Evolutionary conservation across 495 filamentous ascomycete genomes (phyloP).

Genomic region (Chaetomium fimeti): DNA sequence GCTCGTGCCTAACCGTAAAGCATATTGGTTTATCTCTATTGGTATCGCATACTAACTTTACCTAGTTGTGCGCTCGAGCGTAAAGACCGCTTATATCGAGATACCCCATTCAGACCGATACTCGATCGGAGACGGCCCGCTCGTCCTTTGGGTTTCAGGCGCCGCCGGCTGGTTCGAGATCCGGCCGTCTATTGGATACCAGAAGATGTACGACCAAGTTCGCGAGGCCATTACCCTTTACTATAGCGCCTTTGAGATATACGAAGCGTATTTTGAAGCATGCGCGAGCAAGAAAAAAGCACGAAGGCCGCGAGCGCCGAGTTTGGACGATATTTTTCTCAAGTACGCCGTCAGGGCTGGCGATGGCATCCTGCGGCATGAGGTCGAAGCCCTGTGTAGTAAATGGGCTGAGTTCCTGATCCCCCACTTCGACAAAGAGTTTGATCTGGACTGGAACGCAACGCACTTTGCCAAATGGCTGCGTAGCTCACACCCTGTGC

Average conservation of each 20-base stretch:
- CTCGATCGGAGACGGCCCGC: constrained; percentile 65
- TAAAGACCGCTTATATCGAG: constrained; percentile 56
- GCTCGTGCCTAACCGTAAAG: constrained; percentile 10
- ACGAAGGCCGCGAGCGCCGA: constrained; percentile 23
- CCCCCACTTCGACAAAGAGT: constrained; percentile 43
- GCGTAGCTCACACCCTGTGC: constrained; percentile 35
- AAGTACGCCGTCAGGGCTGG: constrained; percentile 45
- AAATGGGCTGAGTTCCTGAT: constrained; percentile 45
- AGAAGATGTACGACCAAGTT: constrained; percentile 61
- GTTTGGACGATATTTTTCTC: constrained; percentile 40
- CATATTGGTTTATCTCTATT: not conserved
- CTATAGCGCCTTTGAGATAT: constrained; percentile 56
- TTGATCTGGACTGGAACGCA: constrained; percentile 30
- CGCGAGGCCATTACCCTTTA: constrained; percentile 67
- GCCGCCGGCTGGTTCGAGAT: constrained; percentile 79
- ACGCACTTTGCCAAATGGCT: constrained; percentile 44
- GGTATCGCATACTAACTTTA: not conserved
- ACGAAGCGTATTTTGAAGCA: constrained; percentile 32
- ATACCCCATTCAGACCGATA: constrained; percentile 62
- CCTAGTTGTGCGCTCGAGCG: constrained; percentile 48
- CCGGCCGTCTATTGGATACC: constrained; percentile 59
- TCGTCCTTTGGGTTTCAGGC: constrained; percentile 74
- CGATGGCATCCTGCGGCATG: constrained; percentile 43
- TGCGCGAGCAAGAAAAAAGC: constrained; percentile 33
- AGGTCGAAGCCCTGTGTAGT: constrained; percentile 37